Percentiles rank a stretch among this genome's conserved stretches.
These are phyloP conservation scores for Coleophoma cylindrospora DNA, from an alignment of 2,329 filamentous ascomycete species.

Conservation along the genomic window DNA sequence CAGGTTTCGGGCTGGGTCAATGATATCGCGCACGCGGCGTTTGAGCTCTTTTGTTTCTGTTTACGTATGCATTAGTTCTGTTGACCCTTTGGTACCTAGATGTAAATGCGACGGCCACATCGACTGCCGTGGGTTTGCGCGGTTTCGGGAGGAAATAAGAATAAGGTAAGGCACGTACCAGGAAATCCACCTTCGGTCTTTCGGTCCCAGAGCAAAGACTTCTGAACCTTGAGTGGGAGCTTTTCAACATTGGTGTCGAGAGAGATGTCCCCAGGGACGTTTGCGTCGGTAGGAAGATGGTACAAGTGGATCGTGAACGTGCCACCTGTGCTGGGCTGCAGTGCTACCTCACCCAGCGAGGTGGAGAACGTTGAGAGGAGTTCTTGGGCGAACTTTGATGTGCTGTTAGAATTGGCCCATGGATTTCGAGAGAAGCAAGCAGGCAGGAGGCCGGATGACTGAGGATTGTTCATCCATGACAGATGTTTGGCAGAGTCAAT, in stretches of 20 bases:
- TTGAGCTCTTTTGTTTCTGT: constrained; percentile 85
- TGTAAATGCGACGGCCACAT: too few species aligned
- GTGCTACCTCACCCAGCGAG: constrained; percentile 77
- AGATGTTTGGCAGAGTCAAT: too few species aligned
- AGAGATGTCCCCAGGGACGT: constrained; percentile 2
- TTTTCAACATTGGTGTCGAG: neutral
- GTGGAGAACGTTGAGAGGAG: constrained; percentile 88
- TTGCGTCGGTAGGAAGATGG: constrained; percentile 17
- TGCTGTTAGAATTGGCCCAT: neutral
- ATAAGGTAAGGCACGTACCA: constrained; percentile 32
- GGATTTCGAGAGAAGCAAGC: neutral
- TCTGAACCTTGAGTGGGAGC: constrained; percentile 23
- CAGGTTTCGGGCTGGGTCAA: constrained; percentile 72
- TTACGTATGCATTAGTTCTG: neutral
- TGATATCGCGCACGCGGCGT: constrained; percentile 72
- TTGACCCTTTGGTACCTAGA: too few species aligned
- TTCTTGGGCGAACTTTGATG: constrained; percentile 80
- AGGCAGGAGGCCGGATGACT: neutral
- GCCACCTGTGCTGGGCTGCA: constrained; percentile 81
- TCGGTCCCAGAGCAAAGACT: constrained; percentile 77
- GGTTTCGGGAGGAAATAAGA: neutral
- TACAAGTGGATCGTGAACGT: constrained; percentile 71
- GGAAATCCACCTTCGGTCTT: constrained; percentile 86
- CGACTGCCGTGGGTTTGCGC: too few species aligned
- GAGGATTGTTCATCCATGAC: too few species aligned